A percentile compares a stretch with the other conserved stretches of the same genome.
Conservation (phyloP, 768 basidiomycete species). For the Leccinum barrowsii region DNA sequence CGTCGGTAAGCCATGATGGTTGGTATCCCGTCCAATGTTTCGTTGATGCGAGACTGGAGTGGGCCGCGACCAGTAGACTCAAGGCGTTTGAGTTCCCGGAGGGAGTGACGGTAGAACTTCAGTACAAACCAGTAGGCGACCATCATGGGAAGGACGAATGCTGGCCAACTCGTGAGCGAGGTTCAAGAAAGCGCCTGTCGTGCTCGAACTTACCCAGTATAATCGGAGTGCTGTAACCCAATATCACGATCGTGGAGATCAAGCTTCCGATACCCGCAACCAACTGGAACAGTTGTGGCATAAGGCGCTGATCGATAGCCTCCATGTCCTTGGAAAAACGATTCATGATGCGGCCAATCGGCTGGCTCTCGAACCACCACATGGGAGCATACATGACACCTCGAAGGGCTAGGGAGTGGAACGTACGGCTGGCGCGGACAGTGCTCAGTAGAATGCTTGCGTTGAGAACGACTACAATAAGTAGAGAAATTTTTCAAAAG, state of each 20-base stretch:
- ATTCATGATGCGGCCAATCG: conserved; percentile 45
- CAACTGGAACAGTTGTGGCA: conserved; percentile 30
- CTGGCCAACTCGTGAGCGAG: conserved; percentile 20
- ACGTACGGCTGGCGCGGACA: conserved; percentile 25
- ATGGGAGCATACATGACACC: conserved; percentile 26
- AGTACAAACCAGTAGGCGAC: conserved; percentile 41
- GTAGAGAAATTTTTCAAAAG: background rate
- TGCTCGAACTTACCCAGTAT: conserved; percentile 35
- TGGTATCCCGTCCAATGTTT: conserved; percentile 44
- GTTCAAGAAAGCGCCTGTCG: conserved; percentile 5
- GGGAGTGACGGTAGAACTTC: conserved; percentile 44
- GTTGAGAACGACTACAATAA: conserved; percentile 23
- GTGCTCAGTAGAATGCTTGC: conserved; percentile 24
- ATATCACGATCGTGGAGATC: conserved; percentile 21
- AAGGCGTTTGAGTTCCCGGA: conserved; percentile 44
- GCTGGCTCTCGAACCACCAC: conserved; percentile 33
- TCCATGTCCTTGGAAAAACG: conserved; percentile 43
- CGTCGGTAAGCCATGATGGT: conserved; percentile 48
- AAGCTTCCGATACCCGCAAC: conserved; percentile 23
- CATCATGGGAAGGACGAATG: conserved; percentile 21
- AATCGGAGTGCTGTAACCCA: conserved; percentile 26
- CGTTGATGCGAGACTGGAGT: conserved; percentile 50
- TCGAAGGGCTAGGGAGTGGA: conserved; percentile 22
- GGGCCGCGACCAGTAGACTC: conserved; percentile 45
- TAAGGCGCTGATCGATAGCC: conserved; percentile 37